These are phyloP conservation scores for Talaromyces amestolkiae DNA, from an alignment of 2,329 filamentous ascomycete species.

Conservation along the genomic window DNA sequence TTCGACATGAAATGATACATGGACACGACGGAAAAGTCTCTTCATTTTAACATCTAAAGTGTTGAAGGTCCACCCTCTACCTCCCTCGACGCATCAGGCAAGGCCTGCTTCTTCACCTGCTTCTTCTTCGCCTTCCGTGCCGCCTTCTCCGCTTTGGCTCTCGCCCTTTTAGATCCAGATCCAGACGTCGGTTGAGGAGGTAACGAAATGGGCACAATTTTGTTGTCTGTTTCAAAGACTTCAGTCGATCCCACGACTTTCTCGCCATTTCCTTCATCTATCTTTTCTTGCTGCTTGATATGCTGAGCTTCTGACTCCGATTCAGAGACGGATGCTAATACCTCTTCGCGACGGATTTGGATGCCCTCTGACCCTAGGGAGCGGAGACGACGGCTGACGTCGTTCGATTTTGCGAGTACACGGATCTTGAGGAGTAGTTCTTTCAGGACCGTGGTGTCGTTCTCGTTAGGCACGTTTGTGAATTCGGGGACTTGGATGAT, in stretches of 20 bases:
- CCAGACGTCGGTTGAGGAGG: not conserved
- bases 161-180: not conserved
- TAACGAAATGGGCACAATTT: not conserved
- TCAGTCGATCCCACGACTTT: not conserved
- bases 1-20: not conserved
- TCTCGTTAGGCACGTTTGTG: slow-evolving; percentile 40
- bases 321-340: not conserved
- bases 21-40: not conserved
- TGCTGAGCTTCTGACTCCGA: not conserved
- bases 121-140: not conserved
- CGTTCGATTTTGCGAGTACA: slow-evolving; percentile 47
- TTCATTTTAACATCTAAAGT: not conserved
- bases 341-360: slow-evolving; percentile 11
- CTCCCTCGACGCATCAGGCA: not conserved
- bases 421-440: slow-evolving; percentile 56
- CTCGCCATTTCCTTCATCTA: not conserved
- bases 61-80: not conserved
- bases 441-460: slow-evolving; percentile 46
- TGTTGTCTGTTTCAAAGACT: not conserved
- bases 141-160: not conserved
- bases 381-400: slow-evolving; percentile 46
- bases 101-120: not conserved
- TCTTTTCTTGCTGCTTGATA: not conserved
- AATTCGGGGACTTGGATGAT: slow-evolving; percentile 80
- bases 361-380: slow-evolving; percentile 32